Conservation (phyloP, 306 rosid species). For the Corylus heterophylla region DNA sequence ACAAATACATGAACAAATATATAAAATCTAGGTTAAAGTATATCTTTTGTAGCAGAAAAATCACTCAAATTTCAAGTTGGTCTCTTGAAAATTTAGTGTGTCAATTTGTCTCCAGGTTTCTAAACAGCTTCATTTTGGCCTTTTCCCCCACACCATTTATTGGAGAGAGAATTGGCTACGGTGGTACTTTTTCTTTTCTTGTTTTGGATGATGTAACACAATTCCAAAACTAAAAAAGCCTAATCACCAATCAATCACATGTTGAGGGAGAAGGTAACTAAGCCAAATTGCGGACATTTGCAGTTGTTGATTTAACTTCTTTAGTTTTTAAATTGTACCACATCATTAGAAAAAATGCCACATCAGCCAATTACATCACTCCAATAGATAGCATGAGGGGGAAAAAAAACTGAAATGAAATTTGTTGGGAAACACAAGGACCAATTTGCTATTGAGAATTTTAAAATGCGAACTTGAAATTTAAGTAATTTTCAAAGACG, state of each 20-base stretch:
- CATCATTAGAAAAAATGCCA: too few relatives aligned
- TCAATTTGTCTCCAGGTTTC: not conserved
- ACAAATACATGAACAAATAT: not conserved
- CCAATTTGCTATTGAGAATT: too few relatives aligned
- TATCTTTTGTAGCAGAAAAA: not conserved
- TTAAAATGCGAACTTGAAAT: not conserved
- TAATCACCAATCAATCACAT: too few relatives aligned
- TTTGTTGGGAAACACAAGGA: not conserved
- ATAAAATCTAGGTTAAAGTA: not conserved
- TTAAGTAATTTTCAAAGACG: not conserved
- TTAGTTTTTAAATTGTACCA: too few relatives aligned
- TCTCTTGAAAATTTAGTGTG: not conserved
- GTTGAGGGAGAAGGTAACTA: too few relatives aligned
- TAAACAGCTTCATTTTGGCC: not conserved
- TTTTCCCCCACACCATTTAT: not conserved
- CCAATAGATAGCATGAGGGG: too few relatives aligned
- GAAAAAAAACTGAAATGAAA: too few relatives aligned
- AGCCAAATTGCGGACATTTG: too few relatives aligned
- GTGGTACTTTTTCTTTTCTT: too few relatives aligned
- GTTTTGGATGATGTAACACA: too few relatives aligned
- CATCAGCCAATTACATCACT: too few relatives aligned
- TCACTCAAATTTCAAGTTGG: not conserved
- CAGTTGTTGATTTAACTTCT: too few relatives aligned
- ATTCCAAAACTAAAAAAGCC: not conserved
- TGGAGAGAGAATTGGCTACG: not conserved